These are phyloP conservation scores for Entomortierella chlamydospora DNA, from an alignment of 192 early-diverging fungal species.

Conservation along the genomic window DNA sequence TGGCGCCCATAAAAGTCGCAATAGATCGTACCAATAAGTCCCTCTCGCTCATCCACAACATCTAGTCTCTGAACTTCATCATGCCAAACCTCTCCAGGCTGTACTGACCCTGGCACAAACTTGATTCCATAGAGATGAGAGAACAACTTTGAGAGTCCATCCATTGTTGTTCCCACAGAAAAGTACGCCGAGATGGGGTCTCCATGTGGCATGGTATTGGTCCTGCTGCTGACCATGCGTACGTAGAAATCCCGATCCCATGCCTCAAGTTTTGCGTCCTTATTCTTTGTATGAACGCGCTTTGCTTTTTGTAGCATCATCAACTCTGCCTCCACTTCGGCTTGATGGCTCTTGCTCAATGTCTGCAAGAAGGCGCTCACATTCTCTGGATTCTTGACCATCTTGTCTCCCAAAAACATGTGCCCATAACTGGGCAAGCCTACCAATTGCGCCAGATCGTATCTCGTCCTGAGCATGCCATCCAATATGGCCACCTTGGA, in stretches of 20 bases:
- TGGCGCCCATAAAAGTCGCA: conserved; percentile 90
- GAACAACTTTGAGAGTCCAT: conserved; percentile 90
- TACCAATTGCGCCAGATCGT: conserved; percentile 77
- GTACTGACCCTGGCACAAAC: conserved; percentile 74
- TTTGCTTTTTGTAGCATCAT: conserved; percentile 72
- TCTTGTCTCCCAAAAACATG: conserved; percentile 90
- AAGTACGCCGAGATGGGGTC: conserved; percentile 79
- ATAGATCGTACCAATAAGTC: conserved; percentile 91
- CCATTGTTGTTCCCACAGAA: conserved; percentile 88
- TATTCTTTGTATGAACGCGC: conserved; percentile 81
- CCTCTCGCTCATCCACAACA: conserved; percentile 89
- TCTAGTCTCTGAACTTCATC: conserved; percentile 90
- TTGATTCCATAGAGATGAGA: conserved; percentile 87
- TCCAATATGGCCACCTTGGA: conserved; percentile 79
- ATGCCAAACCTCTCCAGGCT: conserved; percentile 92
- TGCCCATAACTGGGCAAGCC: conserved; percentile 87
- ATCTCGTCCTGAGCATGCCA: conserved; percentile 76
- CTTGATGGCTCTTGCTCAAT: conserved; percentile 63
- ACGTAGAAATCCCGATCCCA: conserved; percentile 91
- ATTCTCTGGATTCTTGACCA: conserved; percentile 87
- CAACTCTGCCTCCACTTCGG: conserved; percentile 83
- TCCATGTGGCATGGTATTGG: conserved; percentile 52
- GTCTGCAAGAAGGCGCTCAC: conserved; percentile 88
- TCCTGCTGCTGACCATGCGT: conserved; percentile 50
- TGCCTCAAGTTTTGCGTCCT: conserved; percentile 79